A percentile compares a stretch with the other conserved stretches of the same genome.
These are phyloP conservation scores for Mortierella sp. DNA, from an alignment of 371 early-diverging fungal species.

Conservation along the genomic window DNA sequence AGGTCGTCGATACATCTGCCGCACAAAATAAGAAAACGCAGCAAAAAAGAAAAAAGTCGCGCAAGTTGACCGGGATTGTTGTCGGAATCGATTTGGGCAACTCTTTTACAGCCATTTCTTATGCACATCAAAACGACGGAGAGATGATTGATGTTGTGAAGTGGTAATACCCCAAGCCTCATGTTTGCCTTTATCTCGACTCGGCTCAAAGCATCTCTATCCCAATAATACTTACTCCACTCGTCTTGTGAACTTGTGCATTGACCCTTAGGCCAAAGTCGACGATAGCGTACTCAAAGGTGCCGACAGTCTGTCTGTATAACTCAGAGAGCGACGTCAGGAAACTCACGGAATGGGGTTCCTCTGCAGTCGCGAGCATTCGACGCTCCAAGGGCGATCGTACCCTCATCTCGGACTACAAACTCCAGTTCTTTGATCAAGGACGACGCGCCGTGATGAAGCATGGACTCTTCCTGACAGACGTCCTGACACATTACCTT, in stretches of 20 bases:
- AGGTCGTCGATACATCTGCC: slow-evolving; percentile 34
- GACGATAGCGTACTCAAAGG: slow-evolving; percentile 50
- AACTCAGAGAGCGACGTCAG: slow-evolving; percentile 31
- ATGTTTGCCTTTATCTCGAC: background rate
- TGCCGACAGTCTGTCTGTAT: slow-evolving; percentile 49
- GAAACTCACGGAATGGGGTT: slow-evolving; percentile 46
- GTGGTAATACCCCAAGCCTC: slow-evolving; percentile 18
- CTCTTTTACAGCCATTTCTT: slow-evolving; percentile 52
- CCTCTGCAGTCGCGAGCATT: slow-evolving; percentile 36
- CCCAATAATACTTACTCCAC: background rate
- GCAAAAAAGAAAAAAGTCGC: slow-evolving; percentile 22
- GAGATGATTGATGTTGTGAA: slow-evolving; percentile 59
- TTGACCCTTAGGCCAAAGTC: slow-evolving; percentile 38
- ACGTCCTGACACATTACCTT: slow-evolving; percentile 47
- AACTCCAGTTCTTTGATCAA: slow-evolving; percentile 51
- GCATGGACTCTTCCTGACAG: slow-evolving; percentile 40
- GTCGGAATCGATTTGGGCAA: slow-evolving; percentile 58
- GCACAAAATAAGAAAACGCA: background rate
- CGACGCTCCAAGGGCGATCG: slow-evolving; percentile 38
- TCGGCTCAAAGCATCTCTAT: too few species aligned
- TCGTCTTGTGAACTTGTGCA: background rate
- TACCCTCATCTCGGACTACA: slow-evolving; percentile 46
- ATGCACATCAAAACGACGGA: slow-evolving; percentile 49
- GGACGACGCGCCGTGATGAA: slow-evolving; percentile 41
- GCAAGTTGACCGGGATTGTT: slow-evolving; percentile 38